Conservation (phyloP, 352 stramenopile species). For the Phytophthora sansomeana region DNA sequence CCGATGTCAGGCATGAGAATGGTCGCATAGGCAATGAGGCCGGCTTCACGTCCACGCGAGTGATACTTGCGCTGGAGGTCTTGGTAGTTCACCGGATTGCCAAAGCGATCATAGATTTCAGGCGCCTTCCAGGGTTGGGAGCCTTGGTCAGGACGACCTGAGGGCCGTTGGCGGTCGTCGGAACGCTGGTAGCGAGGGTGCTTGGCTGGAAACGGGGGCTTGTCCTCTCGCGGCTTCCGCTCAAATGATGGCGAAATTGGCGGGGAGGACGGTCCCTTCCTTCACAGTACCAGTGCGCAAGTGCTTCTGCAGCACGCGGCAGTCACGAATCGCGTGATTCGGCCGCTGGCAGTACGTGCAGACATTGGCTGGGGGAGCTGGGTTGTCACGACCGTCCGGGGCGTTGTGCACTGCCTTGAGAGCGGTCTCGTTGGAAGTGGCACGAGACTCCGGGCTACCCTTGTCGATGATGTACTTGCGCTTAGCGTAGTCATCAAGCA, state of each 20-base stretch:
- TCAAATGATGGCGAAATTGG: constrained; percentile 22
- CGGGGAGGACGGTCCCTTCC: no score
- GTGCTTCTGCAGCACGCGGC: constrained; percentile 20
- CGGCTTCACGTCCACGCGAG: not conserved
- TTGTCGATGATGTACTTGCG: no score
- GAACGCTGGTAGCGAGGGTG: not conserved
- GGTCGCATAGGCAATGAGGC: constrained; percentile 11
- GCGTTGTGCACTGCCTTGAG: no score
- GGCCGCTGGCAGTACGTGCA: constrained; percentile 6
- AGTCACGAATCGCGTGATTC: constrained; percentile 20
- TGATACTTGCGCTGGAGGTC: constrained; percentile 7
- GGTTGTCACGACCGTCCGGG: not conserved
- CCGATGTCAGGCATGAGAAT: not conserved
- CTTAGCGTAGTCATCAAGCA: constrained; percentile 4
- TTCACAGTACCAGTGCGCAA: no score
- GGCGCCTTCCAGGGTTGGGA: no score
- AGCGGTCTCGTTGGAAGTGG: no score
- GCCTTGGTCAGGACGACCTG: no score
- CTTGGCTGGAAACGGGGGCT: not conserved
- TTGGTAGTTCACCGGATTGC: not conserved
- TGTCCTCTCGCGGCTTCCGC: not conserved
- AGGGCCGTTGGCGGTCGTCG: not conserved
- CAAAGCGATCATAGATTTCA: constrained; percentile 13
- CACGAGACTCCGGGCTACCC: no score
- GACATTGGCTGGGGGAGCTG: not conserved